phyloP scores from a whole-genome alignment of 805 yeast genomes.

The Metschnikowia arizonensis region DNA sequence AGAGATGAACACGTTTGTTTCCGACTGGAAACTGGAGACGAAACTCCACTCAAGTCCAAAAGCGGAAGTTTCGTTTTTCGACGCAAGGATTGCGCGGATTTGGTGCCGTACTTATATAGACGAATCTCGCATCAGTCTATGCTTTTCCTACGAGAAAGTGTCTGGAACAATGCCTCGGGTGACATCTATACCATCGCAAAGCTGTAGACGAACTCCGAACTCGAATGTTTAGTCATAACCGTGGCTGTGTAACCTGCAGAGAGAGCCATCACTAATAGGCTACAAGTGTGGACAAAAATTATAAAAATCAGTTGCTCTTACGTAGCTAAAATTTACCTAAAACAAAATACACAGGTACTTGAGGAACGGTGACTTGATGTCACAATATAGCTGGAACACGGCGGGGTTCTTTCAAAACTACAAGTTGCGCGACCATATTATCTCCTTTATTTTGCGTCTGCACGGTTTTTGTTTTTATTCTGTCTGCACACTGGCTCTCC shows the following conservation, averaged over 20 bases:
- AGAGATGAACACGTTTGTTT: not conserved
- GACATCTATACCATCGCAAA: not conserved
- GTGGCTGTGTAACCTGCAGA: not conserved
- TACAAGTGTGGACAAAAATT: not conserved
- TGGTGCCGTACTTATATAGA: not conserved
- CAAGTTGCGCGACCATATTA: conserved; percentile 1
- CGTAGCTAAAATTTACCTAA: not conserved
- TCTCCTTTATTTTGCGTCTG: conserved; percentile 5
- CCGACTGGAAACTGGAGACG: not conserved
- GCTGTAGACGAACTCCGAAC: conserved; percentile 1
- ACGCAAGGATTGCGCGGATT: conserved; percentile 1
- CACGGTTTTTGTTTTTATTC: conserved; percentile 1
- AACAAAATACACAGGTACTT: not conserved
- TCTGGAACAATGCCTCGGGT: conserved; percentile 1
- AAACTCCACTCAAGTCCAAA: not conserved
- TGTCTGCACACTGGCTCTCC: not conserved
- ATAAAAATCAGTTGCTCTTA: not conserved
- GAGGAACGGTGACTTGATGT: not conserved
- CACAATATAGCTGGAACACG: not conserved
- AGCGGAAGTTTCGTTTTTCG: not conserved
- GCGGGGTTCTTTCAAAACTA: not conserved
- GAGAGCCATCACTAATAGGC: not conserved
- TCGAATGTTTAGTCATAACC: not conserved
- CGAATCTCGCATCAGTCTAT: conserved; percentile 1
- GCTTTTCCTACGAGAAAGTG: not conserved